Evolutionary conservation across 257 asterid species (phyloP).

Genomic region (Ilex aquifolium): DNA sequence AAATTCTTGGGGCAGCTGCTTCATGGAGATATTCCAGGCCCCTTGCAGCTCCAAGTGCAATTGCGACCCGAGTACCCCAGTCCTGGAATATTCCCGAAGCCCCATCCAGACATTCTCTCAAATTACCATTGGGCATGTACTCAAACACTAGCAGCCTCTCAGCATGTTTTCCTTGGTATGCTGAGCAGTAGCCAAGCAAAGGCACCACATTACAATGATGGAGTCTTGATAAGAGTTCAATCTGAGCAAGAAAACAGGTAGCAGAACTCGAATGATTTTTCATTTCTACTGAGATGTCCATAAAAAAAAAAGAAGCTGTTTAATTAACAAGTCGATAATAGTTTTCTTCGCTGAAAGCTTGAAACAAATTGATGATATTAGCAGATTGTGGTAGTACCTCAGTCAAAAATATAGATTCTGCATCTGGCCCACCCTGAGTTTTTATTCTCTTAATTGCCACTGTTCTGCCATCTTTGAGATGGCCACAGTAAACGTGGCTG

Average conservation of each 20-base stretch:
- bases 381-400: slow-evolving; percentile 50
- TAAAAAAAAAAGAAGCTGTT: neutral
- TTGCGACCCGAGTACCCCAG: slow-evolving; percentile 68
- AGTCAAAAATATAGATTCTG: slow-evolving; percentile 64
- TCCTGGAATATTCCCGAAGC: slow-evolving; percentile 48
- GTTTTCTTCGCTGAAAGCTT: neutral
- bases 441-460: slow-evolving; percentile 88
- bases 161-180: slow-evolving; percentile 58
- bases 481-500: slow-evolving; percentile 83
- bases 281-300: neutral
- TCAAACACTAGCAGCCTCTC: slow-evolving; percentile 90
- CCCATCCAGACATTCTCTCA: slow-evolving; percentile 83
- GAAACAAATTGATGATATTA: neutral
- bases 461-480: slow-evolving; percentile 64
- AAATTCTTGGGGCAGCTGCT: slow-evolving; percentile 93
- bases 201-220: slow-evolving; percentile 95
- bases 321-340: too few species aligned
- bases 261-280: neutral
- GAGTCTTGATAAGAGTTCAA: slow-evolving; percentile 82
- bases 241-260: slow-evolving; percentile 34
- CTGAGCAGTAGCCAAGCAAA: slow-evolving; percentile 86
- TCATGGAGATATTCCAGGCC: slow-evolving; percentile 98
- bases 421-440: slow-evolving; percentile 60
- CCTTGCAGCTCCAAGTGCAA: slow-evolving; percentile 98
- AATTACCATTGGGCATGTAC: slow-evolving; percentile 72